Percentiles rank a stretch among this genome's conserved stretches.
phyloP scores from a whole-genome alignment of 352 stramenopile genomes.

The Phytophthora tubulina region DNA sequence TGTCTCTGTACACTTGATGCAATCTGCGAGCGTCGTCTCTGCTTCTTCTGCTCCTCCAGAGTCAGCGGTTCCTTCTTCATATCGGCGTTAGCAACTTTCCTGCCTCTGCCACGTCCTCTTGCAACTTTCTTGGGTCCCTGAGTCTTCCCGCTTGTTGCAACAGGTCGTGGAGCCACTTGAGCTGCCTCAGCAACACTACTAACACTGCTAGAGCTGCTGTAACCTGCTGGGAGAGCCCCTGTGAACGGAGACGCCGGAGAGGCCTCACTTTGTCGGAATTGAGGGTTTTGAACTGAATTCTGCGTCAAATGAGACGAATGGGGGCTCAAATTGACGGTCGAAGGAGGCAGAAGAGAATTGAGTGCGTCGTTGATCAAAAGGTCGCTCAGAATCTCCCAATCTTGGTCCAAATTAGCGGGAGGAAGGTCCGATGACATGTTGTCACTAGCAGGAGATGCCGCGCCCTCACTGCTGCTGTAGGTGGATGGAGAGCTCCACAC shows the following conservation, averaged over 20 bases:
- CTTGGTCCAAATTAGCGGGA: conserved; percentile 23
- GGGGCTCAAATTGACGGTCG: not conserved
- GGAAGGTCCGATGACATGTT: not conserved
- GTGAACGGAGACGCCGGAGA: conserved; percentile 27
- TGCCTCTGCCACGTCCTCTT: conserved; percentile 23
- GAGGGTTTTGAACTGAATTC: not conserved
- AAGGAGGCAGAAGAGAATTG: conserved; percentile 9
- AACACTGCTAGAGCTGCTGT: conserved; percentile 11
- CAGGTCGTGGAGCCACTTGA: not conserved
- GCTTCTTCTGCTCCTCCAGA: conserved; percentile 70
- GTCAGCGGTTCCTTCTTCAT: conserved; percentile 40
- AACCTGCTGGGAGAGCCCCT: conserved; percentile 17
- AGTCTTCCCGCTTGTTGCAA: not conserved
- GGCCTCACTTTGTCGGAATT: conserved; percentile 18
- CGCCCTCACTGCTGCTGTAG: conserved; percentile 28
- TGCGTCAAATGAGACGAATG: conserved; percentile 9
- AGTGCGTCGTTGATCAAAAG: conserved; percentile 65
- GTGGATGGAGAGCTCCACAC: conserved; percentile 20
- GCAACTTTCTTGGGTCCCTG: conserved; percentile 14
- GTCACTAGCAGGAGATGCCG: conserved; percentile 15
- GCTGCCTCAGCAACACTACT: conserved; percentile 12
- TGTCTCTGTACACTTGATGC: conserved; percentile 73
- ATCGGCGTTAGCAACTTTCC: conserved; percentile 2
- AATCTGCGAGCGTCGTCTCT: conserved; percentile 66
- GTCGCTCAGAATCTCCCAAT: conserved; percentile 73